Evolutionary conservation across 192 early-diverging fungal genomes (phyloP).

Genomic region (Chytriomyces sp.): DNA sequence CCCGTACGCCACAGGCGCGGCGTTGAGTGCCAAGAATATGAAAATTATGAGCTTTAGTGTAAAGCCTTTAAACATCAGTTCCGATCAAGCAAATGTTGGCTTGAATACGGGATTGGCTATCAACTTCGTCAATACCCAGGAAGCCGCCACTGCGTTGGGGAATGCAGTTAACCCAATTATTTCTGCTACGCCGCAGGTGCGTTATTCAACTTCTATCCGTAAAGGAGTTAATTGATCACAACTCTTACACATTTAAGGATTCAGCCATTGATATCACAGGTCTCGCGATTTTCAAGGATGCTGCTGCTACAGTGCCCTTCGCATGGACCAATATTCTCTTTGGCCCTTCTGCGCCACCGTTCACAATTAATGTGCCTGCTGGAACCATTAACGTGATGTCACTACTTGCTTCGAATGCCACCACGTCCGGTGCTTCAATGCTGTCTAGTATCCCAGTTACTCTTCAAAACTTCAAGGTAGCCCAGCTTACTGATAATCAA

Average conservation of each 20-base stretch:
- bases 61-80: conserved; percentile 3
- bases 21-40: conserved; percentile 32
- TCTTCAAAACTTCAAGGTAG: conserved; percentile 26
- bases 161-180: conserved; percentile 47
- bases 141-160: conserved; percentile 42
- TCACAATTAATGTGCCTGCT: conserved; percentile 24
- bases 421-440: conserved; percentile 25
- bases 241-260: neutral
- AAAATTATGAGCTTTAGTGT: conserved; percentile 14
- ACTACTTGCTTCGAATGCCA: neutral
- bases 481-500: conserved; percentile 29
- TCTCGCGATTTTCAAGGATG: conserved; percentile 35
- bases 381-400: conserved; percentile 15
- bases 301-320: conserved; percentile 25
- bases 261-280: conserved; percentile 34
- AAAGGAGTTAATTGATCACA: too few species aligned
- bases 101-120: conserved; percentile 30
- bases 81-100: conserved; percentile 21
- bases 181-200: conserved; percentile 27
- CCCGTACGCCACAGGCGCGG: conserved; percentile 34
- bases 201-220: neutral
- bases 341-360: conserved; percentile 27
- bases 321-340: conserved; percentile 42
- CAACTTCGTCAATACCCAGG: conserved; percentile 34
- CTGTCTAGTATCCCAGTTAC: conserved; percentile 29